Base-by-base conservation (phyloP, 345 rosid genomes). In the Fremontodendron californicum region DNA sequence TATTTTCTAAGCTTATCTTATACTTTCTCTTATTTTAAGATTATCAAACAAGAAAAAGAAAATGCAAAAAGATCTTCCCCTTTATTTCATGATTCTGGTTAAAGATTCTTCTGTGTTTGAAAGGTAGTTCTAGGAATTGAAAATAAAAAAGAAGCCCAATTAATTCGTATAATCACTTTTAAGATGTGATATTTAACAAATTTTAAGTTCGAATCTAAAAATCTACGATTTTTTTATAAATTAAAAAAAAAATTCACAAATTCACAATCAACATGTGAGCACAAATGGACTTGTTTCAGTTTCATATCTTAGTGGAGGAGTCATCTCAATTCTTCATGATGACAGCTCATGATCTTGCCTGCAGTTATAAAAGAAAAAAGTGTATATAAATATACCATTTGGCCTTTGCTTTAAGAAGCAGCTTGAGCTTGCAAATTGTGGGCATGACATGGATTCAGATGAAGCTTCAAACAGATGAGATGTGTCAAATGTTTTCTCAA, bases 341-440 rank as follows among this genome's bases (percentile, higher is more conserved):
- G 57, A 37, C 79, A 77, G 46, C 75, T 49, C 71, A 48, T 25
- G 52, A 55, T n/a, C 27, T n/a, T 39, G 71, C 4, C 31, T 19
- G 48, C 27, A 16, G 4, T 37, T 8, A 5, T 2, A 6, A 6
- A 6, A 6, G 9, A 33, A 8, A 3, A 45, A 12, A 45, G 49
- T 63, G 43, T 2, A 35, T 63, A 63, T 33, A 5, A 10, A 58
- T 12, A 29, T 37, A 18, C 19, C 43, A 9, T 9, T 2, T 64
- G 46, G 46, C 13, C 45, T 35, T 35, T 12, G 4, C 64, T 27
- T 63, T 18, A 63, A 35, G 68, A 37, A 64, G 71, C 49, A 39
- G 29, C 46, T 65, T 39, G 29, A 65, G 70, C n/a, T 37, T 39
- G 70, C 66, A 63, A 13, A 16, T 1, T 3, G 19, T 35, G 43